Conservation (phyloP, 2,329 filamentous ascomycete species). For the Colletotrichum chlorophyti region DNA sequence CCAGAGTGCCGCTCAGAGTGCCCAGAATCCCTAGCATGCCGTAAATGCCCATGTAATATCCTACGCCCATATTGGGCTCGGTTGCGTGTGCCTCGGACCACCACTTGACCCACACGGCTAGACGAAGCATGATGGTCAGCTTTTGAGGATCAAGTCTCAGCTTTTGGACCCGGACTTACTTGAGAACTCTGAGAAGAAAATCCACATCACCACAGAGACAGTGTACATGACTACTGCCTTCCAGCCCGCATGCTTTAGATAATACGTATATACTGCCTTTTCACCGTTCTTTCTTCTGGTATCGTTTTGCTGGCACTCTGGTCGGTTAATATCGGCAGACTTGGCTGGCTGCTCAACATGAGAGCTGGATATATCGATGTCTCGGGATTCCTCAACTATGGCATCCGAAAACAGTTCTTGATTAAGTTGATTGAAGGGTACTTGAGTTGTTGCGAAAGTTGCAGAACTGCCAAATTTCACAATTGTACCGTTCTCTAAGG, state of each 20-base stretch:
- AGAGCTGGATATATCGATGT: neutral
- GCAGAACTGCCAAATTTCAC: neutral
- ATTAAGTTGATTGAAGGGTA: neutral
- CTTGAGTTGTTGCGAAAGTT: neutral
- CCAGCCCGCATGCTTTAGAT: constrained; percentile 8
- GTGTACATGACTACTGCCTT: constrained; percentile 2
- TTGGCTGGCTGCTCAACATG: neutral
- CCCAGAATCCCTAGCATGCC: constrained; percentile 5
- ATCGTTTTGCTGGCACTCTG: neutral
- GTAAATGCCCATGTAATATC: constrained; percentile 17
- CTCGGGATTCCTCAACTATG: neutral
- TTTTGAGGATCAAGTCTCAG: neutral
- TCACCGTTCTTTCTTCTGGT: constrained; percentile 17
- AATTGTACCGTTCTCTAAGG: neutral
- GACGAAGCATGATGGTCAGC: neutral
- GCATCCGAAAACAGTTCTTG: neutral
- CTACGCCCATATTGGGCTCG: neutral
- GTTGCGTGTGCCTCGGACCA: constrained; percentile 13
- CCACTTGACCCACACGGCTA: constrained; percentile 25
- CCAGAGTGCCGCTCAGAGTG: neutral
- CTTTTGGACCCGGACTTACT: neutral
- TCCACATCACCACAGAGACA: neutral
- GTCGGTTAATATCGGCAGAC: neutral
- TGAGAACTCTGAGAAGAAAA: constrained; percentile 21
- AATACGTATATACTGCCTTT: constrained; percentile 15